These are phyloP conservation scores for Exophiala viscosa DNA, from an alignment of 2,329 filamentous ascomycete species.

Conservation along the genomic window DNA sequence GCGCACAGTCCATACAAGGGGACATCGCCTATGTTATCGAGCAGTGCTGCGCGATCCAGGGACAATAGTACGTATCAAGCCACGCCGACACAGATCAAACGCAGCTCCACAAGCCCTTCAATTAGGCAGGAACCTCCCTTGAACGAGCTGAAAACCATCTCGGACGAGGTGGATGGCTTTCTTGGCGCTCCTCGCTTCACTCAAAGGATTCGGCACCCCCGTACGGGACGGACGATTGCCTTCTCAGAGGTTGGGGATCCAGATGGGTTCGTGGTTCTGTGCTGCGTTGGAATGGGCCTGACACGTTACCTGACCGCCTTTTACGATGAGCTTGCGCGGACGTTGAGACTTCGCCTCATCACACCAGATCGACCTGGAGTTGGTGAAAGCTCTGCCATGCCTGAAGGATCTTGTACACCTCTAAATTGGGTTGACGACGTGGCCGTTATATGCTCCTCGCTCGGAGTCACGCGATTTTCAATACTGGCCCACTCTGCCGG, in stretches of 20 bases:
- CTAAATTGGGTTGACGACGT: conserved; percentile 94
- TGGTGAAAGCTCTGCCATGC: conserved; percentile 82
- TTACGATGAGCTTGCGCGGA: conserved; percentile 90
- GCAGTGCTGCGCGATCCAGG: conserved; percentile 12
- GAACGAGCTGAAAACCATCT: conserved; percentile 76
- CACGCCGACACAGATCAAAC: conserved; percentile 9
- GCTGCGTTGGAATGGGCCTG: conserved; percentile 95
- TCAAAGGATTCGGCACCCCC: conserved; percentile 81
- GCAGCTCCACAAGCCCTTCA: conserved; percentile 10
- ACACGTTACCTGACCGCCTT: conserved; percentile 95
- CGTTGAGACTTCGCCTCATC: conserved; percentile 82
- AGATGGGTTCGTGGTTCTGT: conserved; percentile 86
- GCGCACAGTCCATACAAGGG: neutral
- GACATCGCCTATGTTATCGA: neutral
- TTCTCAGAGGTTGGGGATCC: conserved; percentile 96
- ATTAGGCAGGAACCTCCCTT: conserved; percentile 12
- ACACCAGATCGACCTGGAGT: conserved; percentile 93
- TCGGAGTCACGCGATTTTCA: conserved; percentile 94
- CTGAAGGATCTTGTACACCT: conserved; percentile 77
- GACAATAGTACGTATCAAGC: conserved; percentile 14
- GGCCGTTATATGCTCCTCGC: conserved; percentile 82
- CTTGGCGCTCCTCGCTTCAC: conserved; percentile 78
- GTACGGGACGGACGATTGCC: conserved; percentile 81
- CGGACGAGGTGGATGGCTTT: conserved; percentile 82
- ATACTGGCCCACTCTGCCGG: conserved; percentile 94